A percentile compares a stretch with the other conserved stretches of the same genome.
Evolutionary conservation across 2,329 filamentous ascomycete species (phyloP).

Genomic region (Alternaria brassicicola): DNA sequence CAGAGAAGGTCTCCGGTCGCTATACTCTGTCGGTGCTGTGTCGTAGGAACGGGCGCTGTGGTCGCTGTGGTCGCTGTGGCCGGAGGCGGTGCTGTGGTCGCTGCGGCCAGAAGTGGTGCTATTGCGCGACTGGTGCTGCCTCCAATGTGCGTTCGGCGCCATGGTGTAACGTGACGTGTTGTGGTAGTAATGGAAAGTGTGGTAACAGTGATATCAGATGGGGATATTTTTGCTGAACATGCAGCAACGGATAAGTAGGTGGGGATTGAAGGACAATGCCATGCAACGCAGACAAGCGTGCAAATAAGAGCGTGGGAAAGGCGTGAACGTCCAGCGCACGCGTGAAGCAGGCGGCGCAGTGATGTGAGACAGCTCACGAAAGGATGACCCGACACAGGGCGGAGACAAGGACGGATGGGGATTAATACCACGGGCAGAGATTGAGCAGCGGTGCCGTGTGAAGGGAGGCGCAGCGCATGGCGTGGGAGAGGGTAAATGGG

Average conservation of each 20-base stretch:
- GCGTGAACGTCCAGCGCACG: constrained; percentile 13
- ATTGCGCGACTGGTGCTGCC: constrained; percentile 42
- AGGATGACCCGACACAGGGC: constrained; percentile 37
- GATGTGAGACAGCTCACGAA: constrained; percentile 31
- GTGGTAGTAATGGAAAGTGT: neutral
- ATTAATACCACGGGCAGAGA: constrained; percentile 25
- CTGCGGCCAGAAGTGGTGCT: constrained; percentile 22
- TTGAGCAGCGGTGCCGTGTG: constrained; percentile 16
- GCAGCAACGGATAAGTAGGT: constrained; percentile 11
- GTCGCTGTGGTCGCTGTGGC: constrained; percentile 32
- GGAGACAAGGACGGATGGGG: constrained; percentile 25
- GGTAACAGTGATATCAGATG: constrained; percentile 16
- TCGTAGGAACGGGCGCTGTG: constrained; percentile 42
- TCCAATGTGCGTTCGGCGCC: constrained; percentile 43
- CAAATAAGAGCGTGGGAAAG: constrained; percentile 22
- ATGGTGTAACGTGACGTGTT: constrained; percentile 28
- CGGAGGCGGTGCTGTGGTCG: constrained; percentile 28
- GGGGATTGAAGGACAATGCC: constrained; percentile 21
- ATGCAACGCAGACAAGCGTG: constrained; percentile 26
- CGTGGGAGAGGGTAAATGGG: constrained; percentile 24
- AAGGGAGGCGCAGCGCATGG: constrained; percentile 34
- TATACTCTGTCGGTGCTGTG: constrained; percentile 46
- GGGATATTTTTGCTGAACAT: constrained; percentile 1
- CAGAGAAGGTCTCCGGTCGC: constrained; percentile 36
- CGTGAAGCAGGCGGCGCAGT: constrained; percentile 32